Conservation (phyloP, 192 early-diverging fungal species). For the Powellomyces hirtus region DNA sequence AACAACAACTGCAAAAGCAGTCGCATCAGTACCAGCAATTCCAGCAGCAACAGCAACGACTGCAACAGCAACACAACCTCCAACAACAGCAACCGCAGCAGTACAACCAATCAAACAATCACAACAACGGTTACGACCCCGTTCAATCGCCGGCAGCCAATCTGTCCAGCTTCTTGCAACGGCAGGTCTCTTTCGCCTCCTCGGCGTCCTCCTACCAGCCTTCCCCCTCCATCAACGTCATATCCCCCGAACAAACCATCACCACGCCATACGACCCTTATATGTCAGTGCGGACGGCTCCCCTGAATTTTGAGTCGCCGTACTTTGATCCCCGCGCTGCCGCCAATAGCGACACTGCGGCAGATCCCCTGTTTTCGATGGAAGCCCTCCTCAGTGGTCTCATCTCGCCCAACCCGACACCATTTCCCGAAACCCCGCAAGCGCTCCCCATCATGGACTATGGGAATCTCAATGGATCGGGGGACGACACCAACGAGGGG, state of each 20-base stretch:
- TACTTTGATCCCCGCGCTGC: neutral
- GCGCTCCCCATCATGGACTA: neutral
- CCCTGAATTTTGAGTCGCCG: neutral
- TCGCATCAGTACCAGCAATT: neutral
- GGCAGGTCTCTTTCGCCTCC: neutral
- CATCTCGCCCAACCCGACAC: neutral
- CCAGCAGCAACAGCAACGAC: neutral
- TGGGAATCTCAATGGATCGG: neutral
- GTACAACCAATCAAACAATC: neutral
- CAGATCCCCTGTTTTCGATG: conserved; percentile 12
- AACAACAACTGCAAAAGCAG: neutral
- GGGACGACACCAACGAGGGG: neutral
- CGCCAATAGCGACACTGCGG: neutral
- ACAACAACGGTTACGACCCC: neutral
- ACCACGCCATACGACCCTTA: conserved; percentile 4
- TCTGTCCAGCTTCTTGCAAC: neutral
- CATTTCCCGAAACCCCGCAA: neutral
- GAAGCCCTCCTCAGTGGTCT: conserved; percentile 10
- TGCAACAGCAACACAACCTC: neutral
- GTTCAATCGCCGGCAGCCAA: neutral
- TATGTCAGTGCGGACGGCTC: neutral
- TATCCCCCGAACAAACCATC: conserved; percentile 11
- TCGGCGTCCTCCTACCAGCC: neutral
- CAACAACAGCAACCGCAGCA: conserved; percentile 1
- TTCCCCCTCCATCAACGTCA: conserved; percentile 13